Evolutionary conservation across 768 basidiomycete species (phyloP), one percentile per base, ranked within the genome.

Genomic region (Phaeolepiota aurea): DNA sequence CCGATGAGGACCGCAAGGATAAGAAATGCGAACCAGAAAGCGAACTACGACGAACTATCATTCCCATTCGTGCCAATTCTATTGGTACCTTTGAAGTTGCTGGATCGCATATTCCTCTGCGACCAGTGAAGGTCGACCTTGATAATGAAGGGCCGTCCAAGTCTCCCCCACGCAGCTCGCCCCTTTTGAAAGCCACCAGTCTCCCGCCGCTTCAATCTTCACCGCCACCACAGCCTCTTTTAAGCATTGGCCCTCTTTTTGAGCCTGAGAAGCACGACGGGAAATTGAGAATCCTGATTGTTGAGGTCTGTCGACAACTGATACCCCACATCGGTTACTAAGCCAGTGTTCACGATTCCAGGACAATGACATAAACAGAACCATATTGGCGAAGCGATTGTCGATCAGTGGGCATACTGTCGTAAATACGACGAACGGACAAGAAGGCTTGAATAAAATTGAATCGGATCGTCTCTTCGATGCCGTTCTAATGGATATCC

Each of bases 401-500:
- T 64, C 66, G 11, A 62, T 77, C 46, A 80, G 78, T 49, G 82
- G 79, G 0, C 82, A 88, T 46, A 66, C 55, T 10, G 82, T 87
- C 3, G 62, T 77, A 7, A 72, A 73, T 40, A 76, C 77, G 1
- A 77, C 73, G 1, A 87, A 91, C 52, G 87, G 88, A 2, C 83
- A 83, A 55, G 84, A 87, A 50, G 79, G 75, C 1, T 63, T 87
- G 1, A 77, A 84, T 23, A 65, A 67, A 44, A 62, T 87, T 18
- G 55, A 68, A 39, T 53, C 58, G 0, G 83, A 87, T 53, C 63
- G 65, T 28, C 63, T 71, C 3, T 83, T 85, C 49, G 86, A 92
- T 52, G 71, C 70, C 42, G 65, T 89, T 12, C 63, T 92, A 34
- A 92, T 89, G 88, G 87, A 89, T 54, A 76, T 89, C 9, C 84